phyloP scores from a whole-genome alignment of 2,329 filamentous ascomycete genomes.

The Immersiporthe knoxdaviesiana region DNA sequence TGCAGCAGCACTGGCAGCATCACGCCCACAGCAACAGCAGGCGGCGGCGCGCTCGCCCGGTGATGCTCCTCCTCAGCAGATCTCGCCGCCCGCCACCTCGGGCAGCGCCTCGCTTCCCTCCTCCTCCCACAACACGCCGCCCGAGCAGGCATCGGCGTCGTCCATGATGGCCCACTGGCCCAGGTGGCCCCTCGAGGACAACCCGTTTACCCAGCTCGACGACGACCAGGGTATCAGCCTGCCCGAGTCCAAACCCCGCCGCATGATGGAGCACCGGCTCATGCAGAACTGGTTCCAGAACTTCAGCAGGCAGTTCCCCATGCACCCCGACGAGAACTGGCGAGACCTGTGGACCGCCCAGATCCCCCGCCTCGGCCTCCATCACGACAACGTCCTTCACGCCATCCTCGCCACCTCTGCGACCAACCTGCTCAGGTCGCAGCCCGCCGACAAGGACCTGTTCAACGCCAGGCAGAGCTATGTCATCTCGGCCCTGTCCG shows the following conservation, averaged over 20 bases:
- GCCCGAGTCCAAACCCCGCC: slow-evolving; percentile 34
- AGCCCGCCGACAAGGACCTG: slow-evolving; percentile 31
- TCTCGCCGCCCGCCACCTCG: slow-evolving; percentile 11
- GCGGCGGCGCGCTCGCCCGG: slow-evolving; percentile 19
- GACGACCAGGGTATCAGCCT: slow-evolving; percentile 27
- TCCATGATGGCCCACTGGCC: slow-evolving; percentile 24
- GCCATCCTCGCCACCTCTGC: slow-evolving; percentile 34
- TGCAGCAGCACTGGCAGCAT: no score
- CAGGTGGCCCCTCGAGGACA: slow-evolving; percentile 8
- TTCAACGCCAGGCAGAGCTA: slow-evolving; percentile 36
- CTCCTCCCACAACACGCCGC: slow-evolving; percentile 6
- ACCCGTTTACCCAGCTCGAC: slow-evolving; percentile 19
- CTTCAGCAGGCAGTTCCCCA: slow-evolving; percentile 29
- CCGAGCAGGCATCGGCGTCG: slow-evolving; percentile 5
- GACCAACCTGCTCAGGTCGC: slow-evolving; percentile 32
- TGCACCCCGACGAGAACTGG: slow-evolving; percentile 32
- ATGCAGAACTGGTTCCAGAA: slow-evolving; percentile 35
- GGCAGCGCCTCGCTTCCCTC: slow-evolving; percentile 8
- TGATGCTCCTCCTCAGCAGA: background rate
- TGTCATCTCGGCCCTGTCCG: slow-evolving; percentile 35
- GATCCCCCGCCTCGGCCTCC: slow-evolving; percentile 32
- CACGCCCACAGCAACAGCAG: no score
- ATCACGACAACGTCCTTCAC: slow-evolving; percentile 34
- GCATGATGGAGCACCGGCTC: slow-evolving; percentile 36
- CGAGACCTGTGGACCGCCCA: slow-evolving; percentile 30